Base-by-base conservation (phyloP, 306 rosid genomes). In the Gynostemma pentaphyllum region DNA sequence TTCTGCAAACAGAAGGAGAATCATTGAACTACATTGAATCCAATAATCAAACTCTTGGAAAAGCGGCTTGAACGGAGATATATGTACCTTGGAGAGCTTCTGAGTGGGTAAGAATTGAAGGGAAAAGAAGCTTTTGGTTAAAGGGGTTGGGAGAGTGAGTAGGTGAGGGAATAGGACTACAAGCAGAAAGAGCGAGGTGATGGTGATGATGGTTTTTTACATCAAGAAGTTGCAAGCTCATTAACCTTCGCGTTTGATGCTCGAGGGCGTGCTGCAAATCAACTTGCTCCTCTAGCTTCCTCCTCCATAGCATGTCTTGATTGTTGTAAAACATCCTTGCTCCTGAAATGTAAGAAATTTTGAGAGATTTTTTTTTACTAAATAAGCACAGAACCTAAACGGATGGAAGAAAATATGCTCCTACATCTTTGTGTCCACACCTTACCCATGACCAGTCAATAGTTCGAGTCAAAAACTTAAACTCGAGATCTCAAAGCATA, bases 251-350 rank as follows among this genome's bases (percentile, higher is more conserved):
- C 64, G 83, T 83, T 75, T 91, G 97, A 45, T 85, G 78, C 68
- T 91, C 97, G 63, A 91, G 83, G 26, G 92, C 95, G 70, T 85
- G 95, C 74, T 89, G 97, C 60, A 87, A 68, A 68, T 87, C 97
- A 71, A 94, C 95, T 71, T 82, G 92, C 72, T 91, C 96, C 74
- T 87, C 96, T 61, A 87, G 64, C 67, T 90, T 91, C 82, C 95
- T 91, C 81, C 96, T 87, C 96, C 83, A 83, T 59, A 87, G 66
- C 77, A 85, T 72, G 70, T 91, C 97, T 72, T 85, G 92, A 24
- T 86, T 30, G 62, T 74, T 87, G 69, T 82, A 91, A 64, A 78
- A 82, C 97, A 87, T 80, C 74, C 96, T 82, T 3, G 85, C 78
- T 37, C 92, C 96, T 87, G 37, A 16, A 47, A 30, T 19, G 1